Conservation (phyloP, 148 eudicot genomes). For the Polygonum aviculare region DNA sequence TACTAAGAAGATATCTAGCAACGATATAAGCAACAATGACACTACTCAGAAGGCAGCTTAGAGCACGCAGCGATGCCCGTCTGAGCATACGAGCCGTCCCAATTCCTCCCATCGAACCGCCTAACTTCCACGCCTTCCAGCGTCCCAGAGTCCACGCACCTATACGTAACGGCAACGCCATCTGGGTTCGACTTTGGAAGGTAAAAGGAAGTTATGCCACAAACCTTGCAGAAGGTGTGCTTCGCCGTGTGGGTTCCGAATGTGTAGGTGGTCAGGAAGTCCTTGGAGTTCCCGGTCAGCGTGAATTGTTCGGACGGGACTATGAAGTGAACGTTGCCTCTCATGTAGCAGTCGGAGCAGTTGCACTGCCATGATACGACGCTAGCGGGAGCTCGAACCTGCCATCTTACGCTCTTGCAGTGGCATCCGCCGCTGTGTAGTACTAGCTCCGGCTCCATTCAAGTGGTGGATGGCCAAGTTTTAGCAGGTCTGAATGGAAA, state of each 20-base stretch:
- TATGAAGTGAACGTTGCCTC: conserved; percentile 67
- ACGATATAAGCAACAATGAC: neutral
- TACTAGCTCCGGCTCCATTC: conserved; percentile 18
- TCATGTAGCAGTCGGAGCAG: conserved; percentile 77
- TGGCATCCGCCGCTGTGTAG: conserved; percentile 86
- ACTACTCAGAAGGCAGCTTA: conserved; percentile 15
- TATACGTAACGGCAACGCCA: conserved; percentile 59
- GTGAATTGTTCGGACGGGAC: conserved; percentile 51
- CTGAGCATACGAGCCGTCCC: conserved; percentile 44
- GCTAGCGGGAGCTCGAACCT: conserved; percentile 40
- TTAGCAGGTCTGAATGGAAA: neutral
- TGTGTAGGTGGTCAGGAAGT: conserved; percentile 62
- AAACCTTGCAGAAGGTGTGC: conserved; percentile 72
- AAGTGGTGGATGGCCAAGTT: neutral
- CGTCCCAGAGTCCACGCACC: conserved; percentile 70
- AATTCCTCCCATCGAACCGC: conserved; percentile 53
- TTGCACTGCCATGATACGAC: conserved; percentile 74
- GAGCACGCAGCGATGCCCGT: conserved; percentile 61
- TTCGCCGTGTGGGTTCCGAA: conserved; percentile 78
- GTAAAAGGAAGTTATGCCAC: conserved; percentile 89
- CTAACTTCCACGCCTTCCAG: conserved; percentile 51
- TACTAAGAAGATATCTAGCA: neutral
- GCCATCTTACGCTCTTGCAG: conserved; percentile 58
- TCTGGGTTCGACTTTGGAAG: conserved; percentile 82
- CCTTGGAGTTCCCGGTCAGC: conserved; percentile 48